Evolutionary conservation across 192 early-diverging fungal genomes (phyloP), one percentile per base, ranked within the genome.

Genomic region (Mortierella claussenii): DNA sequence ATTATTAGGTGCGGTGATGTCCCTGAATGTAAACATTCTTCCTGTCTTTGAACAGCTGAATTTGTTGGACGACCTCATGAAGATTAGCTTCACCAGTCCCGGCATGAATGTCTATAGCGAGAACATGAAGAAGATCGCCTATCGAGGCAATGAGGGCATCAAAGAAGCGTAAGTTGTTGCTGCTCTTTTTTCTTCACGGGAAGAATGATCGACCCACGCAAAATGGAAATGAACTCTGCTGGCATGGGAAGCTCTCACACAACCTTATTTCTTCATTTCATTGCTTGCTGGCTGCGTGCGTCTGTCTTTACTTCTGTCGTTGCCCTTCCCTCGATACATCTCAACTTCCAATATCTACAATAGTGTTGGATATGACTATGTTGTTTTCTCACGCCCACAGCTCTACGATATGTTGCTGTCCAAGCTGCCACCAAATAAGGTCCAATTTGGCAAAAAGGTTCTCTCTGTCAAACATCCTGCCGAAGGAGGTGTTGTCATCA

Each of bases 31-130:
- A 13, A 63, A 63, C 46, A 71, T 71, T 18, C 69, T 71, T 11
- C 69, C 69, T 24, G 69, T 71, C 0, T 71, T 71, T 63, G 69
- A 71, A 34, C 69, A 71, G 28, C 37, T 71, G 44, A 54, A 55
- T 15, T 31, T 71, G 3, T 63, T 57, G 26, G 60, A 71, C 12
- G 69, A 71, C n/a, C 51, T 71, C 30, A 63, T 62, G 60, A 12
- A 32, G 1, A 62, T 71, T 31, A 56, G 57, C 23, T 63, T 71
- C 26, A 61, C 40, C n/a, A 63, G 60, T 21, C 59, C 53, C 23
- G 60, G 60, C 0, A 57, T 57, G 48, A 47, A 71, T 5, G 42
- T 71, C 17, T 61, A 55, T 23, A 50, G 33, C 47, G 60, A 56
- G 45, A 63, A 63, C 30, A 62, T 71, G 60, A 55, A 53, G 32